Conservation (phyloP, 1,284 basidiomycete species). For the Puccinia hordei region DNA sequence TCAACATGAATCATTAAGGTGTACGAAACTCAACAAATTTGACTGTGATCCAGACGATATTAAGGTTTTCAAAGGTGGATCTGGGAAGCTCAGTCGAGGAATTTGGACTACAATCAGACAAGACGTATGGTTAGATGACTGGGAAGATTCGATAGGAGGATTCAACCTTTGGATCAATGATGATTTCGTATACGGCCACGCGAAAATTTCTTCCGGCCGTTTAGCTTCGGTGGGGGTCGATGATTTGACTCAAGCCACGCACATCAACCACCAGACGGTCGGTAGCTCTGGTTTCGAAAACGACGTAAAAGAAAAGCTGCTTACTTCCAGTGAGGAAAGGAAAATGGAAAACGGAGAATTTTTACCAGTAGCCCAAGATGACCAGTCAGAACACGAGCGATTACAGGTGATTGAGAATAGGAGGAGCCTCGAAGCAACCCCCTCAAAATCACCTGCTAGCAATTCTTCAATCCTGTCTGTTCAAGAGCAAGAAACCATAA, state of each 20-base stretch:
- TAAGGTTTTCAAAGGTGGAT: not conserved
- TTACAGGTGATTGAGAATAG: not conserved
- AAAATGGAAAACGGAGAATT: not conserved
- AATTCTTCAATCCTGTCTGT: not conserved
- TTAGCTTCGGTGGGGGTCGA: too few relatives aligned
- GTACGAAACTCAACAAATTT: not conserved
- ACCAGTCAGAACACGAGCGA: not conserved
- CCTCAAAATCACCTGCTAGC: not conserved
- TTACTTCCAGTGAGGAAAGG: not conserved
- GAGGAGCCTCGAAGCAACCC: not conserved
- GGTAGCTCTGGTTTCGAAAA: not conserved
- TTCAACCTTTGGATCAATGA: conserved; percentile 33
- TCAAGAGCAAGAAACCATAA: not conserved
- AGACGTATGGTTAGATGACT: conserved; percentile 14
- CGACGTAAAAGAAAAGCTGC: not conserved
- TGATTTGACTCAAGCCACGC: not conserved
- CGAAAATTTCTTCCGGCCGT: not conserved
- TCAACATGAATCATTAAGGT: not conserved
- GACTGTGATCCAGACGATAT: not conserved
- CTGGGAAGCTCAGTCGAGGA: not conserved
- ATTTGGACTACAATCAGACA: conserved; percentile 12
- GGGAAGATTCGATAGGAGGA: not conserved
- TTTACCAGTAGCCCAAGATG: not conserved
- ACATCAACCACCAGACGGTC: not conserved
- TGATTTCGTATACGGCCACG: not conserved